These are phyloP conservation scores for Cystobasidium pallidum DNA, from an alignment of 1,284 basidiomycete genomes.

Conservation along the genomic window DNA sequence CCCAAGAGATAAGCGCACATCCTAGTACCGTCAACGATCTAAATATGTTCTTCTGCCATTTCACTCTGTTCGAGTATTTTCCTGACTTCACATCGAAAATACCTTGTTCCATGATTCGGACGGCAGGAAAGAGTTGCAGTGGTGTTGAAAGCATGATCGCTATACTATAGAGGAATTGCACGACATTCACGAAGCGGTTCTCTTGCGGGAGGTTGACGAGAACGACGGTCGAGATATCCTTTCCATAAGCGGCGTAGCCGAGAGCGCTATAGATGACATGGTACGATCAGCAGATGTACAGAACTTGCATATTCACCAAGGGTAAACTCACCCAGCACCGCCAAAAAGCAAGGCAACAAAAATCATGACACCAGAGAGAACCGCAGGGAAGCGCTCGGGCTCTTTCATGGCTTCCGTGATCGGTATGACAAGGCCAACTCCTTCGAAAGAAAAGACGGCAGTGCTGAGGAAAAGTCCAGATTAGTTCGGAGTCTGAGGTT, in stretches of 20 bases:
- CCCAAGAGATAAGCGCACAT: constrained; percentile 77
- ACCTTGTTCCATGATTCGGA: constrained; percentile 95
- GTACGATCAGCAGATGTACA: constrained; percentile 60
- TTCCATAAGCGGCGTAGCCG: constrained; percentile 56
- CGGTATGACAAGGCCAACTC: constrained; percentile 93
- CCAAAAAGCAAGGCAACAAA: constrained; percentile 81
- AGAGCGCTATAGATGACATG: constrained; percentile 45
- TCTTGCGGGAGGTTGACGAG: constrained; percentile 88
- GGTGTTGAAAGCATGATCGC: constrained; percentile 94
- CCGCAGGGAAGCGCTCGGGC: constrained; percentile 87
- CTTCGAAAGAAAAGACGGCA: constrained; percentile 98
- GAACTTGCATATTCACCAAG: constrained; percentile 73
- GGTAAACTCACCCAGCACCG: constrained; percentile 67
- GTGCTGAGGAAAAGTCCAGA: constrained; percentile 64
- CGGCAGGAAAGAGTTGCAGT: constrained; percentile 77
- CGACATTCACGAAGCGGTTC: constrained; percentile 85
- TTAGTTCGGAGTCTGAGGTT: background rate
- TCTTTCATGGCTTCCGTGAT: constrained; percentile 93
- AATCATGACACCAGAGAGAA: constrained; percentile 87
- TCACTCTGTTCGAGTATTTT: constrained; percentile 67
- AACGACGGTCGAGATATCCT: constrained; percentile 79
- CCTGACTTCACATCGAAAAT: constrained; percentile 76
- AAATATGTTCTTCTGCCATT: constrained; percentile 90
- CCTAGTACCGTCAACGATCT: constrained; percentile 74
- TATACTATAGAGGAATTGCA: constrained; percentile 67